These are phyloP conservation scores for Xylaria sp. DNA, from an alignment of 2,329 filamentous ascomycete species.

Conservation along the genomic window DNA sequence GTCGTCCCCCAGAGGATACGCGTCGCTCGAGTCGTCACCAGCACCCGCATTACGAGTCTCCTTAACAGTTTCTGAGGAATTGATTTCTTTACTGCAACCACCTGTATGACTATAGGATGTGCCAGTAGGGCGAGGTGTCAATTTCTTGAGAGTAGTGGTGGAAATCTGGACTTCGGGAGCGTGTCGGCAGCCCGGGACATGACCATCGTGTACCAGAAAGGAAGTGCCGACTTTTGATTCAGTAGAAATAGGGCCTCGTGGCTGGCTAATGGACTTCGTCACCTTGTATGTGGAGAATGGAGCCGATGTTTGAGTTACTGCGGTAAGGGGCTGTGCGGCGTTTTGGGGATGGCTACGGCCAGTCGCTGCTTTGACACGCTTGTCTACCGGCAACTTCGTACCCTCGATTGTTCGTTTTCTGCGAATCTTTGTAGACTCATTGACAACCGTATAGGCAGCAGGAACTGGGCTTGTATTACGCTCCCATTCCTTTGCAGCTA, in stretches of 20 bases:
- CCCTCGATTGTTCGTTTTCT: constrained; percentile 24
- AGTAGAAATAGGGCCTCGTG: background rate
- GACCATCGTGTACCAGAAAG: background rate
- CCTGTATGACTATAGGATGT: background rate
- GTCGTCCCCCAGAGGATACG: constrained; percentile 45
- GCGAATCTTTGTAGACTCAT: background rate
- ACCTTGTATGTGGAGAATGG: constrained; percentile 40
- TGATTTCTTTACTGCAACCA: background rate
- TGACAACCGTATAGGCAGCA: background rate
- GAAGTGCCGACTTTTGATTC: background rate
- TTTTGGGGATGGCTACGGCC: constrained; percentile 13
- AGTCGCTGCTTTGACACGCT: constrained; percentile 20
- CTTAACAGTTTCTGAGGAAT: background rate
- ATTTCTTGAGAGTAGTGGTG: constrained; percentile 36
- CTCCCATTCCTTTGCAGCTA: background rate
- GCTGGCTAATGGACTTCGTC: constrained; percentile 35
- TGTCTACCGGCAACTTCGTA: constrained; percentile 12
- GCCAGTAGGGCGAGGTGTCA: constrained; percentile 35
- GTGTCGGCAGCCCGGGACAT: background rate
- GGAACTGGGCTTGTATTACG: background rate
- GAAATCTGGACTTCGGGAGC: constrained; percentile 7
- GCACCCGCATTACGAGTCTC: background rate
- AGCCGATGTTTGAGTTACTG: constrained; percentile 32
- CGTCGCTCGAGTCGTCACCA: constrained; percentile 35
- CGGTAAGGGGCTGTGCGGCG: constrained; percentile 28